Base-by-base conservation (phyloP, 2,329 filamentous ascomycete genomes). In the Claviceps spartinae region DNA sequence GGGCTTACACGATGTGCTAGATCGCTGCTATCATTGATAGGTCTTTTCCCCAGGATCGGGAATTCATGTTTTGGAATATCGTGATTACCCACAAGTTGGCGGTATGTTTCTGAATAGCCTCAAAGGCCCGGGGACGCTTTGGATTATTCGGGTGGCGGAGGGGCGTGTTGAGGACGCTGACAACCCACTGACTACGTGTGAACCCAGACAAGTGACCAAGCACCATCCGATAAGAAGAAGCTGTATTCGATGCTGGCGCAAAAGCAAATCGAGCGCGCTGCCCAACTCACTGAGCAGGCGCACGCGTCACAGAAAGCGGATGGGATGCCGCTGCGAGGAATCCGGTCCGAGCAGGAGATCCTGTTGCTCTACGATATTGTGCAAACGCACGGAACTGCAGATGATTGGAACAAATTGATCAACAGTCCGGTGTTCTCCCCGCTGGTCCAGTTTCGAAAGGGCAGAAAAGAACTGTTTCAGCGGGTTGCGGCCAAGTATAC, bases 1-100 rank as follows among this genome's bases (percentile, higher is more conserved):
- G 5, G 43, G 43, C 43, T 46, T 34, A 46, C 9, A 14, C 40
- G 22, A 30, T 14, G 20, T 22, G 20, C 6, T 13, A 80, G 75
- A 80, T 81, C 59, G 74, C 77, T 0, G 73, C 74, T 1, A 70
- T 72, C 0, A 58, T 79, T 26, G 77, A 79, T 54, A 73, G 73
- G 59, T 72, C 72, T 0, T 74, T 76, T 48, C 65, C 73, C 2
- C 63, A 68, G 30, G 74, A 79, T 22, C 66, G 72, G 34, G 64
- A 65, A 2, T 74, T 72, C 52, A 66, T 78, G 61, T 79, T 78
- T 54, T 77, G 72, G 69, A 79, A 75, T 55, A 78, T 80, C 56
- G 65, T 71, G 20, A 67, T 76, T 16, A 79, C 75, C 0, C 73
- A 76, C 54, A 59, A 79, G 36, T 68, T 79, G 51, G 72, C 77